Conservation (phyloP, 2,329 filamentous ascomycete species). For the Penicillium sp. region DNA sequence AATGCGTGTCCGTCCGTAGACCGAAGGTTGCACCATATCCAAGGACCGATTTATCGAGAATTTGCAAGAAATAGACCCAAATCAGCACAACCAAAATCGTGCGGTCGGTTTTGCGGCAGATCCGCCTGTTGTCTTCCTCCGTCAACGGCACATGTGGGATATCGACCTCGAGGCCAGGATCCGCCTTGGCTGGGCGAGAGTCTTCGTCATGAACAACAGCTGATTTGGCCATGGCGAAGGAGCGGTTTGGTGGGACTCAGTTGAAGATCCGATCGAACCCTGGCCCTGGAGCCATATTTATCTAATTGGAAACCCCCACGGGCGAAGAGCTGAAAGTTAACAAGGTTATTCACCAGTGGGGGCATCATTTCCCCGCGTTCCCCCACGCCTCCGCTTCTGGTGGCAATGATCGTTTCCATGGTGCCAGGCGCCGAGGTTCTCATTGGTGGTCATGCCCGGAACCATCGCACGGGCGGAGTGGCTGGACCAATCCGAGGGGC, state of each 20-base stretch:
- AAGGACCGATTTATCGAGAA: conserved; percentile 61
- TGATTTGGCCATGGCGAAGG: conserved; percentile 20
- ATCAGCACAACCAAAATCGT: conserved; percentile 54
- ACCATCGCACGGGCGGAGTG: not conserved
- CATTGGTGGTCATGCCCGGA: not conserved
- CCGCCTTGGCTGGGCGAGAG: conserved; percentile 10
- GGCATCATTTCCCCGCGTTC: conserved; percentile 18
- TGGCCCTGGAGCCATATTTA: conserved; percentile 1
- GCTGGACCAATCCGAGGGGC: not conserved
- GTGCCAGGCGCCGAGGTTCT: not conserved
- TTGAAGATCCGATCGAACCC: not conserved
- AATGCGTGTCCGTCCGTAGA: conserved; percentile 51
- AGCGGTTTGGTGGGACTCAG: not conserved
- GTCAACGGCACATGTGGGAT: conserved; percentile 31
- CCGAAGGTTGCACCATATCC: conserved; percentile 61
- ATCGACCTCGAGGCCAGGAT: conserved; percentile 16
- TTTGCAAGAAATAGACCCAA: conserved; percentile 52
- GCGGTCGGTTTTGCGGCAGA: conserved; percentile 63
- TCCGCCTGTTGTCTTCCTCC: conserved; percentile 52
- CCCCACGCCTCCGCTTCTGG: conserved; percentile 15
- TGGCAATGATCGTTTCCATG: not conserved
- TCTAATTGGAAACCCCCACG: conserved; percentile 11
- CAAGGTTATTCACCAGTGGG: conserved; percentile 1
- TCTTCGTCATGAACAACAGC: conserved; percentile 23
- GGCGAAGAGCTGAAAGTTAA: not conserved